A percentile compares a stretch with the other conserved stretches of the same genome.
Conservation (phyloP, 495 filamentous ascomycete species). For the Penicillium malachiteum region DNA sequence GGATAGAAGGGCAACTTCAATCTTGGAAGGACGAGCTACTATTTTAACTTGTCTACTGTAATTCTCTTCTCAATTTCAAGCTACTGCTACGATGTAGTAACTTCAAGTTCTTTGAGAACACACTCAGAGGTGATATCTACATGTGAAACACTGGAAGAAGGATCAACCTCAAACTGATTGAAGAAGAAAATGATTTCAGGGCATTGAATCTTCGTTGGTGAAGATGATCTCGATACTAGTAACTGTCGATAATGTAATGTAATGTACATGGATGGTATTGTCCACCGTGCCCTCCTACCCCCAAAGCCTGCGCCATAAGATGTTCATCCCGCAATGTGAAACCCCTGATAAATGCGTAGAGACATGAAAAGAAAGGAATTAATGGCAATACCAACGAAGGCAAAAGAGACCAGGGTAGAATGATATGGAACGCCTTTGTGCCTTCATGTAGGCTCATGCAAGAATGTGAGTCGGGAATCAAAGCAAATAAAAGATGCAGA, state of each 20-base stretch:
- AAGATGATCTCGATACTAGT: neutral
- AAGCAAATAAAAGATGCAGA: neutral
- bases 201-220: neutral
- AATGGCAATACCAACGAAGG: neutral
- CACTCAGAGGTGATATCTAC: too few relatives aligned
- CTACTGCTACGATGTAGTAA: too few relatives aligned
- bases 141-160: too few relatives aligned
- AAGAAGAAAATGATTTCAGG: neutral
- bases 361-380: neutral
- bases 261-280: constrained; percentile 1
- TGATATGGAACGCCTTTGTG: constrained; percentile 3
- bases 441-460: constrained; percentile 4
- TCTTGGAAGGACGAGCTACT: too few relatives aligned
- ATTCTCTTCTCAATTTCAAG: too few relatives aligned
- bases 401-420: neutral
- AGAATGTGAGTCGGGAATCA: neutral
- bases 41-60: too few relatives aligned
- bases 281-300: neutral
- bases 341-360: neutral
- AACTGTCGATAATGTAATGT: neutral
- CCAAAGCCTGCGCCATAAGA: constrained; percentile 1
- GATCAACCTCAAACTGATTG: neutral
- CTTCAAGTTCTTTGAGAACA: too few relatives aligned
- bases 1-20: too few relatives aligned
- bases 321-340: neutral